These are phyloP conservation scores for Fusarium sp. DNA, from an alignment of 2,329 filamentous ascomycete genomes.

Conservation along the genomic window DNA sequence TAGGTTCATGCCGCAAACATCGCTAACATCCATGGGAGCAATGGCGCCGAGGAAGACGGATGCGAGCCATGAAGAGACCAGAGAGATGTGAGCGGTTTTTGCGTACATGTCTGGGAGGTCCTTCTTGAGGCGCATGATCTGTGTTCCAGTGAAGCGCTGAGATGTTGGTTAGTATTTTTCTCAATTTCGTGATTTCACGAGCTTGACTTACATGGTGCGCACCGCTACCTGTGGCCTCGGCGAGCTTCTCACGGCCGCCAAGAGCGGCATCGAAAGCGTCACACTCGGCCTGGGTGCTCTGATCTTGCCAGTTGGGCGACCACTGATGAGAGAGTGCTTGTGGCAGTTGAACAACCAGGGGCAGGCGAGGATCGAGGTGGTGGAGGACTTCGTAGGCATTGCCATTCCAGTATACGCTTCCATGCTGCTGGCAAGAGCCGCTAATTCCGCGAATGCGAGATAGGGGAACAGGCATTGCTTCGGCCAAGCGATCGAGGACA, in stretches of 20 bases:
- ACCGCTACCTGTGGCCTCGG: conserved; percentile 86
- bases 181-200: conserved; percentile 22
- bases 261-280: conserved; percentile 85
- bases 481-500: conserved; percentile 79
- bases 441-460: conserved; percentile 82
- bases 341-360: conserved; percentile 79
- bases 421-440: conserved; percentile 96
- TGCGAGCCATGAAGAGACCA: conserved; percentile 95
- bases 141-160: conserved; percentile 94
- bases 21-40: conserved; percentile 91
- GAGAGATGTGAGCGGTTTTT: conserved; percentile 85
- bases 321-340: conserved; percentile 84
- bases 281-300: conserved; percentile 92
- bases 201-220: conserved; percentile 84
- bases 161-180: conserved; percentile 10
- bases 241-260: conserved; percentile 76
- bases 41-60: conserved; percentile 88
- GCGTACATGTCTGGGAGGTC: conserved; percentile 86
- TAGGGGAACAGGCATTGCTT: conserved; percentile 75
- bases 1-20: conserved; percentile 96
- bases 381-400: conserved; percentile 75
- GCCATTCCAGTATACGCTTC: conserved; percentile 91
- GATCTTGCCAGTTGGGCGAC: conserved; percentile 98
- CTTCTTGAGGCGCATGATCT: conserved; percentile 89
- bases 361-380: conserved; percentile 69